Evolutionary conservation across 257 asterid genomes (phyloP).

Genomic region (Plantago elongata): DNA sequence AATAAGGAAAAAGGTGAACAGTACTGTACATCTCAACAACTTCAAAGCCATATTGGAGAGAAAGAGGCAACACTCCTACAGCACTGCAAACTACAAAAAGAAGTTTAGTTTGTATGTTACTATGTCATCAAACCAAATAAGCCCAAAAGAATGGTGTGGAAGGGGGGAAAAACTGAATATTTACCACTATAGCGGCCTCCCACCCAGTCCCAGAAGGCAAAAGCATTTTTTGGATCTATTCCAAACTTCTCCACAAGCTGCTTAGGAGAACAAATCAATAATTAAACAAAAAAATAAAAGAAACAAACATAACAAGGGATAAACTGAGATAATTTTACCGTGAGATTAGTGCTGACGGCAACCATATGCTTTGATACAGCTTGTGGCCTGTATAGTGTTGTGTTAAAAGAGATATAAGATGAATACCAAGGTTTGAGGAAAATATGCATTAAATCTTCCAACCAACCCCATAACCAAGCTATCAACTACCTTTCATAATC

Average conservation of each 20-base stretch:
- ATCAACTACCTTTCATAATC: too few species aligned
- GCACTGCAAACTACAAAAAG: conserved; percentile 94
- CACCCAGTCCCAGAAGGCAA: conserved; percentile 99
- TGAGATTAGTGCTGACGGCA: conserved; percentile 96
- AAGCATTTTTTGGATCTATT: conserved; percentile 96
- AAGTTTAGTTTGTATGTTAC: conserved; percentile 29
- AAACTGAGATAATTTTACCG: conserved; percentile 36
- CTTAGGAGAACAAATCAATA: conserved; percentile 20
- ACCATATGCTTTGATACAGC: conserved; percentile 99
- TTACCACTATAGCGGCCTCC: conserved; percentile 99
- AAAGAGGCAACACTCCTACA: conserved; percentile 95
- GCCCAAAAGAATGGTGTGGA: background rate
- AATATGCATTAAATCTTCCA: background rate
- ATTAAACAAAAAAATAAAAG: conserved; percentile 14
- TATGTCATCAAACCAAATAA: conserved; percentile 18
- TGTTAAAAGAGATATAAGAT: conserved; percentile 17
- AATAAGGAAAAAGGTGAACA: conserved; percentile 23
- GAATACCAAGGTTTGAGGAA: background rate
- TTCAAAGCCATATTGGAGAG: conserved; percentile 91
- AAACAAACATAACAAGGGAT: conserved; percentile 18
- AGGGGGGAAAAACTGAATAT: conserved; percentile 19
- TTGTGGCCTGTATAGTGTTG: conserved; percentile 52
- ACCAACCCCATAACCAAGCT: too few species aligned
- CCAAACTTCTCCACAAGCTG: conserved; percentile 99
- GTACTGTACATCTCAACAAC: conserved; percentile 73